Conservation (phyloP, 2,329 filamentous ascomycete genomes). For the Colletotrichum euphorbiae region DNA sequence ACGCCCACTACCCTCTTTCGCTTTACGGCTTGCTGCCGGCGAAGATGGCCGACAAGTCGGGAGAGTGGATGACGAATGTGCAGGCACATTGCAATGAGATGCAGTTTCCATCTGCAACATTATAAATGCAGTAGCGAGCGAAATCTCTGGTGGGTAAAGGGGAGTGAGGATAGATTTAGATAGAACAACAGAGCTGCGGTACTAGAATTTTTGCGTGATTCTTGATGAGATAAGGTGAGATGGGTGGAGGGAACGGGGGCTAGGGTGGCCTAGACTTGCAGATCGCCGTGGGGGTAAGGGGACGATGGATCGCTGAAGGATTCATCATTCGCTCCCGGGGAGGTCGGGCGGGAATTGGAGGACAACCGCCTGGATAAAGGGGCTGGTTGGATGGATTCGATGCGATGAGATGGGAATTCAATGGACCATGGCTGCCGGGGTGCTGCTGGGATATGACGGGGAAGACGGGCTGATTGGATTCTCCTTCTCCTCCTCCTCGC, state of each 20-base stretch:
- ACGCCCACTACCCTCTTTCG: constrained; percentile 1
- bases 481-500: constrained; percentile 1
- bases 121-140: constrained; percentile 1
- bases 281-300: constrained; percentile 24
- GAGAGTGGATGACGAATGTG: constrained; percentile 3
- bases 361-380: background rate
- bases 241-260: constrained; percentile 12
- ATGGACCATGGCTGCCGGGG: background rate
- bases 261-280: constrained; percentile 34
- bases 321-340: constrained; percentile 31
- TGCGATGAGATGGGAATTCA: background rate
- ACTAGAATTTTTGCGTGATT: constrained; percentile 15
- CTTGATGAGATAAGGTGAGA: constrained; percentile 28
- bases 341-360: constrained; percentile 26
- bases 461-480: background rate
- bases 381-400: background rate
- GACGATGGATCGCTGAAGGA: constrained; percentile 33
- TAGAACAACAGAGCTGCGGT: background rate
- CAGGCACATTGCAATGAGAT: constrained; percentile 4
- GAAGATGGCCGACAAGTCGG: background rate
- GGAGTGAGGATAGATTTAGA: background rate
- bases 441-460: background rate
- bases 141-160: background rate
- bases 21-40: background rate
- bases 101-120: constrained; percentile 9